Conservation (phyloP, 75 land plant species). For the Picea sitchensis region DNA sequence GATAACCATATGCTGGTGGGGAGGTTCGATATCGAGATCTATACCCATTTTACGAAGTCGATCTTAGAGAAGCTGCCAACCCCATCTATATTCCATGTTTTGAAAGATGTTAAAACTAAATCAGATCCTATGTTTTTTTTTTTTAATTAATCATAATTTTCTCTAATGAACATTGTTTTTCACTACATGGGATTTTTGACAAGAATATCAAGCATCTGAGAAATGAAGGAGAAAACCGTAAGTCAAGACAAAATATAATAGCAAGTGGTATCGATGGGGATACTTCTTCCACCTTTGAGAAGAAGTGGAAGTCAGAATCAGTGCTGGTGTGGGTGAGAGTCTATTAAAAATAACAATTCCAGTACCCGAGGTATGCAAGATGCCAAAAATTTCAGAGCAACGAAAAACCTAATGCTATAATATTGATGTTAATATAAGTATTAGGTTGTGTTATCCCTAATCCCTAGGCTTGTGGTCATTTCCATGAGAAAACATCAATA, state of each 20-base stretch:
- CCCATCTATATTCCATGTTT: conserved; percentile 28
- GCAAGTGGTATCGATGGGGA: conserved; percentile 10
- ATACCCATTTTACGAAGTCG: too few relatives aligned
- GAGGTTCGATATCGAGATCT: too few relatives aligned
- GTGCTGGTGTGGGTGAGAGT: background rate
- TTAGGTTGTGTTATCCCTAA: too few relatives aligned
- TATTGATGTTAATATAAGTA: too few relatives aligned
- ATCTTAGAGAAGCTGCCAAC: conserved; percentile 73
- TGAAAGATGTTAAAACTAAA: conserved; percentile 45
- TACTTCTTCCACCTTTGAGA: conserved; percentile 19
- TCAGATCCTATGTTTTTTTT: conserved; percentile 21
- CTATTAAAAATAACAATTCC: too few relatives aligned
- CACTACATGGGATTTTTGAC: conserved; percentile 43
- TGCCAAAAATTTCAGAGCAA: too few relatives aligned
- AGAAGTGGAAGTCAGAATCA: conserved; percentile 6
- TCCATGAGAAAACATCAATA: too few relatives aligned
- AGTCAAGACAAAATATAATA: background rate
- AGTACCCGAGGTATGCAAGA: too few relatives aligned
- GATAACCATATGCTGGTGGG: too few relatives aligned
- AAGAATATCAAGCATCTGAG: conserved; percentile 4
- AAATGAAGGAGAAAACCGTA: conserved; percentile 1
- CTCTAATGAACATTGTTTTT: conserved; percentile 74
- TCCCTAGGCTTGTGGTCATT: too few relatives aligned
- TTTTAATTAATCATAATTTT: conserved; percentile 44
- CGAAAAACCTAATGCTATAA: too few relatives aligned